phyloP scores from a whole-genome alignment of 1,284 basidiomycete genomes.

The Vanrija sp. region DNA sequence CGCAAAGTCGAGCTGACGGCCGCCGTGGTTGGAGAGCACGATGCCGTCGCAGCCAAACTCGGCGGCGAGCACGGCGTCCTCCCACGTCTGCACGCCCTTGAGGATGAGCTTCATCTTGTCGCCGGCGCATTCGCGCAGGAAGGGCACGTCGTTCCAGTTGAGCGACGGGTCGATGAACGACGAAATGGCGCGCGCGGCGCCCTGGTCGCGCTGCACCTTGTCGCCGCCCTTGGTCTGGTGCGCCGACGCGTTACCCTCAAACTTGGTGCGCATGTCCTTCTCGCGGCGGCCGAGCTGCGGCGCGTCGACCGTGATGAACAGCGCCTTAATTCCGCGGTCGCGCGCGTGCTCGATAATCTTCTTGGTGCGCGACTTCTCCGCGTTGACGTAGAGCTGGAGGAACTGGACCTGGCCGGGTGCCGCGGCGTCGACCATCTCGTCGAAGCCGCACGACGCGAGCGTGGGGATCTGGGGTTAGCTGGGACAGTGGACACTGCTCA shows the following conservation, averaged over 20 bases:
- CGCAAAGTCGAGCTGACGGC: constrained; percentile 86
- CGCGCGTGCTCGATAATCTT: constrained; percentile 81
- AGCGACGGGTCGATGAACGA: constrained; percentile 90
- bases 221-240: constrained; percentile 57
- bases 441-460: constrained; percentile 77
- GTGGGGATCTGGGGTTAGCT: constrained; percentile 65
- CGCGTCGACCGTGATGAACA: constrained; percentile 90
- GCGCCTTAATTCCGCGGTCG: constrained; percentile 69
- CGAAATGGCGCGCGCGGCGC: constrained; percentile 90
- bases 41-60: constrained; percentile 76
- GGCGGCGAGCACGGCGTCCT: constrained; percentile 85
- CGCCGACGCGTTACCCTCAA: constrained; percentile 75
- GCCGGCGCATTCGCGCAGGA: constrained; percentile 84
- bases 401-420: constrained; percentile 70
- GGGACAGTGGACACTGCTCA: constrained; percentile 35
- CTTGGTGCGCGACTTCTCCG: constrained; percentile 73
- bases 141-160: constrained; percentile 79
- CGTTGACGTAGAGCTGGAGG: constrained; percentile 82
- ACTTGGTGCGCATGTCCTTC: constrained; percentile 96
- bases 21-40: constrained; percentile 59
- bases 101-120: constrained; percentile 75
- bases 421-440: constrained; percentile 80
- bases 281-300: constrained; percentile 86
- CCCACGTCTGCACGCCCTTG: constrained; percentile 91
- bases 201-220: constrained; percentile 75